Percentiles rank a stretch among this genome's conserved stretches.
Conservation (phyloP, 1,284 basidiomycete species). For the Cryptococcus sp. region DNA sequence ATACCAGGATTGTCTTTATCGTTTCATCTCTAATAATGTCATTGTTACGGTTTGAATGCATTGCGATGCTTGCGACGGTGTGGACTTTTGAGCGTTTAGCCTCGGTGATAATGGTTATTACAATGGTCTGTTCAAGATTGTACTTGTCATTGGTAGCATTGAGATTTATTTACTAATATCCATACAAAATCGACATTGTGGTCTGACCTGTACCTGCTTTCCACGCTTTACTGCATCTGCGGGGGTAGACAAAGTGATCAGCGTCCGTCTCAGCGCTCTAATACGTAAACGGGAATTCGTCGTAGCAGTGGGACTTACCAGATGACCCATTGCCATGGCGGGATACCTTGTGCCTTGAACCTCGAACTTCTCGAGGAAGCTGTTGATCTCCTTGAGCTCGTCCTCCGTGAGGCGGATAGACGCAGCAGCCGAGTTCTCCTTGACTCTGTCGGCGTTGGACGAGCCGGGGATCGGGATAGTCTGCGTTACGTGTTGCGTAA, state of each 20-base stretch:
- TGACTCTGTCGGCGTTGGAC: conserved; percentile 55
- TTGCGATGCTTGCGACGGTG: no score
- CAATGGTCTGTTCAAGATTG: no score
- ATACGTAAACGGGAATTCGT: no score
- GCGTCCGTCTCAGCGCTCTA: no score
- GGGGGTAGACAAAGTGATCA: no score
- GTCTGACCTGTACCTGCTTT: no score
- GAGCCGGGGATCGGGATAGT: conserved; percentile 63
- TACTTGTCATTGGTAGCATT: no score
- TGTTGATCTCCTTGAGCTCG: conserved; percentile 52
- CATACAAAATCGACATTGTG: no score
- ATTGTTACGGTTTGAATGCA: neutral
- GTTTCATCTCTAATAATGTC: conserved; percentile 1
- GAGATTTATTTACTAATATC: no score
- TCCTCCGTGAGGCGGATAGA: conserved; percentile 55
- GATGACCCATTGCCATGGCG: conserved; percentile 7
- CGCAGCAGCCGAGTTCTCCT: conserved; percentile 58
- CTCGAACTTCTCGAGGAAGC: conserved; percentile 49
- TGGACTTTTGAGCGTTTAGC: no score
- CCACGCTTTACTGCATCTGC: no score
- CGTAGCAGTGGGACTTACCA: conserved; percentile 6
- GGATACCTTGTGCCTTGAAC: conserved; percentile 38
- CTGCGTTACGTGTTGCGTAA: conserved; percentile 18
- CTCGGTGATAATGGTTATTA: no score
- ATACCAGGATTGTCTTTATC: neutral